phyloP scores from a whole-genome alignment of 345 rosid species.

The Acer negundo region DNA sequence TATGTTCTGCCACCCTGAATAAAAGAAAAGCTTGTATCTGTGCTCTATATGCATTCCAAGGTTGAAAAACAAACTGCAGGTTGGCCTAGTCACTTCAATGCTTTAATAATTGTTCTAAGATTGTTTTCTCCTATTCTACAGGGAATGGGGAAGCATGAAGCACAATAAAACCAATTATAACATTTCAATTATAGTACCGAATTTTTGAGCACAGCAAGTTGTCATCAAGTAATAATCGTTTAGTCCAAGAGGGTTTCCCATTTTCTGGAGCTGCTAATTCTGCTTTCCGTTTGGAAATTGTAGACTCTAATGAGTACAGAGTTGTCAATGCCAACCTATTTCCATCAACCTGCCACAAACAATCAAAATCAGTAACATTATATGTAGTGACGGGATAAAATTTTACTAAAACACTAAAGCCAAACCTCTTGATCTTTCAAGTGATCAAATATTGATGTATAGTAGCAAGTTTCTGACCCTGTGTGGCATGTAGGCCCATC shows the following conservation, averaged over 20 bases:
- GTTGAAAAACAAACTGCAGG: background rate
- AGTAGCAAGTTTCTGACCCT: slow-evolving; percentile 88
- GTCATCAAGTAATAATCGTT: slow-evolving; percentile 49
- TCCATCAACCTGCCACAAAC: slow-evolving; percentile 49
- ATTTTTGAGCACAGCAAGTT: slow-evolving; percentile 71
- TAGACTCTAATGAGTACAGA: slow-evolving; percentile 65
- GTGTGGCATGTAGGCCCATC: slow-evolving; percentile 98
- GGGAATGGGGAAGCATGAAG: background rate
- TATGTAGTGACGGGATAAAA: background rate
- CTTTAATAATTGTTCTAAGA: too few relatives aligned
- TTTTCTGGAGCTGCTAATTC: slow-evolving; percentile 49
- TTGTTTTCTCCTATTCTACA: background rate
- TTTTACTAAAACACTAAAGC: background rate
- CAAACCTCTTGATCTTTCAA: slow-evolving; percentile 57
- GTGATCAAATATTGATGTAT: slow-evolving; percentile 49
- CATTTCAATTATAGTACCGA: slow-evolving; percentile 41
- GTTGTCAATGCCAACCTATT: slow-evolving; percentile 60
- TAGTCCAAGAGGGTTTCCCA: slow-evolving; percentile 87
- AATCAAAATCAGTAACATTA: background rate
- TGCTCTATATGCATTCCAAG: background rate
- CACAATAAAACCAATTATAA: background rate
- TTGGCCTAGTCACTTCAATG: background rate
- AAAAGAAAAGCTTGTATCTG: background rate
- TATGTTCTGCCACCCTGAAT: too few relatives aligned
- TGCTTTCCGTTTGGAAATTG: slow-evolving; percentile 65